Conservation (phyloP, 1,284 basidiomycete genomes). For the Fomitopsis pinicola region DNA sequence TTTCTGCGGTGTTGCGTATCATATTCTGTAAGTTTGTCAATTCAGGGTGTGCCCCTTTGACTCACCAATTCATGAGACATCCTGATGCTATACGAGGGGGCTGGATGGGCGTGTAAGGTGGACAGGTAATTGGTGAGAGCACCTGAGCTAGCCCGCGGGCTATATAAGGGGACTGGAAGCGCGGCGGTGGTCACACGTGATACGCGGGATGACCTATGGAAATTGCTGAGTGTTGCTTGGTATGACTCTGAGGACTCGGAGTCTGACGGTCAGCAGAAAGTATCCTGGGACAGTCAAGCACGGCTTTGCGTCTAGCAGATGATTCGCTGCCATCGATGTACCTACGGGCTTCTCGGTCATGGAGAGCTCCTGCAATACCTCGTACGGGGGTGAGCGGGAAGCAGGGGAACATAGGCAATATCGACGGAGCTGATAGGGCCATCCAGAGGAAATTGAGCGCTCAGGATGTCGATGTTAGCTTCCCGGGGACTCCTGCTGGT, state of each 20-base stretch:
- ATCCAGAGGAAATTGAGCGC: background rate
- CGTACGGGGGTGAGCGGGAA: background rate
- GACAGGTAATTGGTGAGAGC: background rate
- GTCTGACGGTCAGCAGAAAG: background rate
- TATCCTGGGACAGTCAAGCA: background rate
- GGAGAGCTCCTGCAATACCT: too few relatives aligned
- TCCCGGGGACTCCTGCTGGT: background rate
- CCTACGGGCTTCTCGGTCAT: too few relatives aligned
- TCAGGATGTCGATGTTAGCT: too few relatives aligned
- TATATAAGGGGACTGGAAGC: background rate
- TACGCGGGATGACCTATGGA: background rate
- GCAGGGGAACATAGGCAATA: background rate
- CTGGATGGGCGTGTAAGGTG: background rate
- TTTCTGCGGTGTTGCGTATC: slow-evolving; percentile 20
- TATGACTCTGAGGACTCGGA: too few relatives aligned
- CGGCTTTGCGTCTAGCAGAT: too few relatives aligned
- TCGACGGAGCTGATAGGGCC: background rate
- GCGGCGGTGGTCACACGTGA: background rate
- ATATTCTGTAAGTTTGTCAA: background rate
- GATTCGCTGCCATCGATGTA: too few relatives aligned
- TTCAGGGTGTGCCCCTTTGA: background rate
- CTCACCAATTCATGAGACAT: slow-evolving; percentile 9
- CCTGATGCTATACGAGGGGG: background rate
- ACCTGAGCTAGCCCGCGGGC: background rate
- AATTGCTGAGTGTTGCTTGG: background rate